Base-by-base conservation (phyloP, 2,329 filamentous ascomycete species). In the Colletotrichum aenigma region DNA sequence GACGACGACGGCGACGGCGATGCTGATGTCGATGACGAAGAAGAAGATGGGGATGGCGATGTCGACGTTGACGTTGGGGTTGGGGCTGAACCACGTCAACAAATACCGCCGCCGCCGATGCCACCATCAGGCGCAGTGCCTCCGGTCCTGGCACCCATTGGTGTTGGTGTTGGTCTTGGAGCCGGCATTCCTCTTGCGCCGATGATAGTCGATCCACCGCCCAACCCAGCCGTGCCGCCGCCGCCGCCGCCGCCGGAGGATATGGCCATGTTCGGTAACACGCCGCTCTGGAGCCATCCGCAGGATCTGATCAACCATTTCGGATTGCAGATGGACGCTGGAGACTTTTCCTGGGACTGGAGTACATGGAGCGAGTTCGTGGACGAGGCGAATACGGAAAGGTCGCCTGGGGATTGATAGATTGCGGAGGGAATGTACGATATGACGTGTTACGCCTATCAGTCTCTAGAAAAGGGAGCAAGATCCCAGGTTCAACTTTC, bases 341-440 rank as follows among this genome's bases (percentile, higher is more conserved):
- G 78, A 8, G 70, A 77, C 15, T 66, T 71, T 7, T 66, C 75
- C 62, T 82, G 81, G 81, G 82, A 84, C 38, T 84, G 83, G 86
- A 81, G 82, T 62, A 82, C 83, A 13, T 88, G 87, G 87, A 86
- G 85, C 75, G 86, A 88, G 34, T 88, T 88, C 76, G 81, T 87
- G 55, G 80, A 81, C 38, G 87, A 88, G 66, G 84, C 86, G 6
- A 82, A 83, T 55, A 81, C 81, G 58, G 82, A 85, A 34, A 76
- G 75, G 70, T 84, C 82, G 64, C 82, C 82, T 6, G 78, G 52
- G 10, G 81, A 78, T 9, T 18, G 79, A 74, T 70, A 32, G 16
- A 32, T 55, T n/a, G 65, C 18, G 30, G 28, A 30, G 43, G 34
- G 18, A 24, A 30, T 55, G 65, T 28, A 69, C 8, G 65, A 64